These are phyloP conservation scores for Halophytophthora batemanensis DNA, from an alignment of 352 stramenopile genomes.

Conservation along the genomic window DNA sequence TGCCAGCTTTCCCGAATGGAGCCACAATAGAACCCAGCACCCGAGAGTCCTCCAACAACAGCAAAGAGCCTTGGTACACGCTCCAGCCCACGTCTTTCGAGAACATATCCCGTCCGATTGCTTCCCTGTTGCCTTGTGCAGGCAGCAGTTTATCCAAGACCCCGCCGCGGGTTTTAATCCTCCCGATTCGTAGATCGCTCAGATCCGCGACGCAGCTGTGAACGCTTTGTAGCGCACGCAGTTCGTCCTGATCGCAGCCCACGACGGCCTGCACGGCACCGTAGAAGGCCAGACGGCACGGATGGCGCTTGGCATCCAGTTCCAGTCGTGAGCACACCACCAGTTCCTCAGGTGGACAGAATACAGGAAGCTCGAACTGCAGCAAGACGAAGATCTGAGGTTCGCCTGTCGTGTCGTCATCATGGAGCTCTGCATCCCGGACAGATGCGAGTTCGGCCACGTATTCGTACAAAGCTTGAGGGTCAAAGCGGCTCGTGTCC, in stretches of 20 bases:
- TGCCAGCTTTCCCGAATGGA: constrained; percentile 82
- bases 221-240: constrained; percentile 6
- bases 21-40: constrained; percentile 51
- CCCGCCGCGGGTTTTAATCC: constrained; percentile 57
- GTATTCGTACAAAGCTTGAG: constrained; percentile 39
- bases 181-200: constrained; percentile 42
- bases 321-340: constrained; percentile 79
- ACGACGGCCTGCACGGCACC: constrained; percentile 47
- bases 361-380: constrained; percentile 63
- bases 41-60: constrained; percentile 44
- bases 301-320: constrained; percentile 50
- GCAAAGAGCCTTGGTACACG: constrained; percentile 44
- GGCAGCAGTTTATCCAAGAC: constrained; percentile 54
- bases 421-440: not conserved
- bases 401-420: not conserved
- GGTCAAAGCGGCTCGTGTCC: constrained; percentile 29
- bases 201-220: constrained; percentile 23
- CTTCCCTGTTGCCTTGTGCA: constrained; percentile 6
- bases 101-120: constrained; percentile 77
- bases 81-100: constrained; percentile 69
- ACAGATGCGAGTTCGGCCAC: constrained; percentile 30
- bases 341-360: constrained; percentile 46
- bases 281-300: constrained; percentile 76
- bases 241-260: constrained; percentile 13
- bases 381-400: constrained; percentile 51